phyloP scores from a whole-genome alignment of 2,329 filamentous ascomycete species.

The Colletotrichum falcatum region DNA sequence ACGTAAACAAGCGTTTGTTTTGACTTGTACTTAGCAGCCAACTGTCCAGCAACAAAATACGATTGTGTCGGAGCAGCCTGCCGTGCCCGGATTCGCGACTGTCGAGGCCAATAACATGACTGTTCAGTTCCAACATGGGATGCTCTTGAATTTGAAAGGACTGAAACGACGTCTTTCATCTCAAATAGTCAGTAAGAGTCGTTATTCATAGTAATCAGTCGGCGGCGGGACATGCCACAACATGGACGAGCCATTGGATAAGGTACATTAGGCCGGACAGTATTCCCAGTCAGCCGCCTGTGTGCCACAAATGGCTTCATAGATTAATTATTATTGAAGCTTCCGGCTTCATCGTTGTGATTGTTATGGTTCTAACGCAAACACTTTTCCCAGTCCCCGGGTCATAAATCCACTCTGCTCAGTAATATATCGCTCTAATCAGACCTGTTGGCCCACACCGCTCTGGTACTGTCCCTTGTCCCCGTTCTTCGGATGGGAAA shows the following conservation, averaged over 20 bases:
- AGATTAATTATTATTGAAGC: too few relatives aligned
- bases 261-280: not conserved
- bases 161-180: too few relatives aligned
- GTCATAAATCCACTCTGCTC: not conserved
- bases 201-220: not conserved
- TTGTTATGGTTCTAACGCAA: too few relatives aligned
- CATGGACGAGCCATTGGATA: too few relatives aligned
- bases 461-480: slow-evolving; percentile 7
- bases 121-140: not conserved
- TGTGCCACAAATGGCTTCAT: not conserved
- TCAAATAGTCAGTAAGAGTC: not conserved
- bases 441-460: slow-evolving; percentile 9
- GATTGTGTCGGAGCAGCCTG: not conserved
- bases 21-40: not conserved
- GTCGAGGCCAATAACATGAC: not conserved
- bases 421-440: not conserved
- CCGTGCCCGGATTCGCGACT: not conserved
- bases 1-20: not conserved
- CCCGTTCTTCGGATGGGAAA: too few relatives aligned
- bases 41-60: not conserved
- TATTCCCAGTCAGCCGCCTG: not conserved
- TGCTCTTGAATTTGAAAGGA: not conserved
- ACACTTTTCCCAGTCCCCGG: not conserved
- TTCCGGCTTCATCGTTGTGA: too few relatives aligned
- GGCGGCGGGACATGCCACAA: too few relatives aligned